Evolutionary conservation across 805 yeast species (phyloP), one percentile per base, ranked within the genome.

Genomic region (Phaffomyces opuntiae): DNA sequence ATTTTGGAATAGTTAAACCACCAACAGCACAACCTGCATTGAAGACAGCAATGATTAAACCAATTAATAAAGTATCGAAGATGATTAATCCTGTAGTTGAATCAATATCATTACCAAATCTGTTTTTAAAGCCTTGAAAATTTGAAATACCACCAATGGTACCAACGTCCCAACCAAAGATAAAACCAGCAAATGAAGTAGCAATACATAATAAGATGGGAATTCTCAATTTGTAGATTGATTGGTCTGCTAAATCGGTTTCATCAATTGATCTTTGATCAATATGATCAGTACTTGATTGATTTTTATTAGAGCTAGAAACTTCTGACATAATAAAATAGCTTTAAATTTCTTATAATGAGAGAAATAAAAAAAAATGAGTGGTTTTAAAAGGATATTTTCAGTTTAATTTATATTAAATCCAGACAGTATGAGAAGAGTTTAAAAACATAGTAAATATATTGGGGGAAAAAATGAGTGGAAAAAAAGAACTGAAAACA

Each of bases 121-220:
- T 67, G 17, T 52, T 46, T 43, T 65, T 59, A 63, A 75, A 82
- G 50, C 79, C 78, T n/a, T 69, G 55, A 80, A 81, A 77, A 60
- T 77, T 77, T 42, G 81, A 78, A 56, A 82, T 78, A 53, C 87
- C 87, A 36, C 85, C 80, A 63, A 81, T 77, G 52, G 88, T 81
- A 68, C 88, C 89, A 43, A 87, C 83, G 68, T 82, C 89, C 74
- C 82, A 82, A 49, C 89, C 89, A 57, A 79, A 81, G 38, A 81
- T 80, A 56, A 77, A 80, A 43, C 87, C 88, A 59, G 84, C 83
- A 51, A 81, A 81, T 13, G 86, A 82, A 45, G 79, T 74, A 43
- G 74, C 54, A n/a, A 72, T 14, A 44, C 61, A 57, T 14, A 50
- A 45, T 11, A 37, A 17, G 11, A 47, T 42, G 11, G 48, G 48